Evolutionary conservation across 257 asterid species (phyloP), one percentile per base, ranked within the genome.

Genomic region (Dorcoceras hygrometricum): DNA sequence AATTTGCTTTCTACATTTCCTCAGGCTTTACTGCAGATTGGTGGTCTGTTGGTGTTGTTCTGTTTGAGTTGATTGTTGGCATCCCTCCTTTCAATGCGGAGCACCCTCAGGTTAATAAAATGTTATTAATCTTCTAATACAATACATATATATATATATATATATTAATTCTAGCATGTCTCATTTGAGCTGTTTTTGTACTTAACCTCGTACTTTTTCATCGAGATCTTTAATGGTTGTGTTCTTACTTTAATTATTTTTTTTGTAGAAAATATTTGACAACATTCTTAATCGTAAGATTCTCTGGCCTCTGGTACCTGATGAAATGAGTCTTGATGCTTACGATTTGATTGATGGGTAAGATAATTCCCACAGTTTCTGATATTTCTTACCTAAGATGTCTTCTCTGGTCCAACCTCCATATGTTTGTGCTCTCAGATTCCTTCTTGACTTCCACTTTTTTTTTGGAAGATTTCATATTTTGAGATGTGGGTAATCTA

Each of bases 21-120:
- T 71, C 90, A 93, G 99, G 86, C 58, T 86, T 80, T 68, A 88
- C 95, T 46, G 99, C 99, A 51, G 99, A 93, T 90, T 93, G 99
- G 99, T 93, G 99, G 99, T 93, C 99, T 50, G 99, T 93, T 68
- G 99, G 99, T 66, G 95, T 93, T 75, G 88, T 93, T 70, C 82
- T 93, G 59, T 93, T 93, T 62, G 99, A 93, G 89, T 60, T 93
- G 88, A 84, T 93, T 76, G 97, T 90, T 79, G 99, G 99, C 73
- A 88, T 93, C 76, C 97, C 99, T 56, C 99, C 99, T 63, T 93
- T 93, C 86, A 93, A 93, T 69, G 99, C 99, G 12, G 99, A 93
- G 76, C 99, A 86, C 76, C 99, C 99, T 69, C 95, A 93, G 99
- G 99, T 93, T 73, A 57, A 51, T 71, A 31, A 32, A 48, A n/a